phyloP scores from a whole-genome alignment of 1,139 yeast genomes.

The Wickerhamomyces sp. region DNA sequence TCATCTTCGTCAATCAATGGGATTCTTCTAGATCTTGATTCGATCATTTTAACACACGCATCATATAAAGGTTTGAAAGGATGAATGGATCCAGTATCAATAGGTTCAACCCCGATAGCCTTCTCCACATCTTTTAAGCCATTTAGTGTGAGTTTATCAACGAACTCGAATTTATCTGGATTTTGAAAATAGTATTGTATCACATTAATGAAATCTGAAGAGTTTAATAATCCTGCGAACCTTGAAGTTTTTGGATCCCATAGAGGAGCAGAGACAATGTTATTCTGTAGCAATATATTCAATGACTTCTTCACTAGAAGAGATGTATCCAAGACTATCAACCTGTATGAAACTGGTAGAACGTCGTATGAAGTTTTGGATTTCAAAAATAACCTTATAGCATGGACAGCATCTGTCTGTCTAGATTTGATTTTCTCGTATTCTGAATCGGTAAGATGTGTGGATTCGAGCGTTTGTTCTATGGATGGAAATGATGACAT shows the following conservation, averaged over 20 bases:
- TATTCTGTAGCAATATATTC: slow-evolving; percentile 85
- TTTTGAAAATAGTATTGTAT: slow-evolving; percentile 89
- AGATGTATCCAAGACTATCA: slow-evolving; percentile 91
- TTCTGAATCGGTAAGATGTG: slow-evolving; percentile 15
- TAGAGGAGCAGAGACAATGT: slow-evolving; percentile 92
- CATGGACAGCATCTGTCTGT: slow-evolving; percentile 64
- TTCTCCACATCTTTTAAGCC: slow-evolving; percentile 83
- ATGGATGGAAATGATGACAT: slow-evolving; percentile 16
- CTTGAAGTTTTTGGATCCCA: slow-evolving; percentile 90
- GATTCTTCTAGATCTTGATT: slow-evolving; percentile 86
- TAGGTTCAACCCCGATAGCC: slow-evolving; percentile 83
- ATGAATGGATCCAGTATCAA: slow-evolving; percentile 85
- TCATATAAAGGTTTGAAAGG: slow-evolving; percentile 90
- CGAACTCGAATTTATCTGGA: slow-evolving; percentile 86
- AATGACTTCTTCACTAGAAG: slow-evolving; percentile 86
- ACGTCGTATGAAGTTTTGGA: slow-evolving; percentile 96
- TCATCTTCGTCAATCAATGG: slow-evolving; percentile 95
- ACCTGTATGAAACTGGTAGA: slow-evolving; percentile 88
- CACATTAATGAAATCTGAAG: slow-evolving; percentile 90
- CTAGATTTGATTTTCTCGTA: slow-evolving; percentile 13
- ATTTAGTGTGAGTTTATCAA: slow-evolving; percentile 80
- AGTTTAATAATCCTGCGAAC: slow-evolving; percentile 91
- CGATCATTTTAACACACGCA: slow-evolving; percentile 91
- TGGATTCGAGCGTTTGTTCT: slow-evolving; percentile 20
- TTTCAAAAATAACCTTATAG: slow-evolving; percentile 78